phyloP scores from a whole-genome alignment of 768 basidiomycete species.

The Tulasnella sp. region DNA sequence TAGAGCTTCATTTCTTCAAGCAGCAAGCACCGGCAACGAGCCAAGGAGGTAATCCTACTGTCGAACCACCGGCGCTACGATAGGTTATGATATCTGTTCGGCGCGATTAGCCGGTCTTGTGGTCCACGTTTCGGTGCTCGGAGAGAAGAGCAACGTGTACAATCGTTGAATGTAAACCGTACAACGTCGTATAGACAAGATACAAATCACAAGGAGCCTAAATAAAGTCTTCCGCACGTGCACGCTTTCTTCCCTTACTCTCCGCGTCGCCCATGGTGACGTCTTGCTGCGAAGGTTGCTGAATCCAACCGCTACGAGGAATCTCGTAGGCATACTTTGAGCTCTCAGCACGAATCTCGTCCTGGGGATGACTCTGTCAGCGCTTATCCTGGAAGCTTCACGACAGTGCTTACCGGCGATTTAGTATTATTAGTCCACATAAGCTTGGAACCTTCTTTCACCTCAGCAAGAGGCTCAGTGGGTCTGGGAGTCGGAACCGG shows the following conservation, averaged over 20 bases:
- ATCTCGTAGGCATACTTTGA: constrained; percentile 53
- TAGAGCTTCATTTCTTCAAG: constrained; percentile 32
- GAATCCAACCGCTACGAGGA: neutral
- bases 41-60: neutral
- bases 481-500: constrained; percentile 56
- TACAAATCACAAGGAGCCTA: constrained; percentile 47
- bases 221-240: constrained; percentile 79
- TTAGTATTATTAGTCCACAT: constrained; percentile 80
- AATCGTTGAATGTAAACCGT: neutral
- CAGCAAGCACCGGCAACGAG: constrained; percentile 5
- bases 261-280: constrained; percentile 53
- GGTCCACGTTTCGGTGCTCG: neutral
- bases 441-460: constrained; percentile 75
- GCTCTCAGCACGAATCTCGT: constrained; percentile 72
- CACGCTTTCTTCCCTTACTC: constrained; percentile 78
- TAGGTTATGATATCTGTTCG: neutral
- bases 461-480: constrained; percentile 67
- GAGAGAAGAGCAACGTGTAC: neutral
- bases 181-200: constrained; percentile 26
- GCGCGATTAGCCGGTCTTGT: neutral
- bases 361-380: constrained; percentile 49
- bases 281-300: constrained; percentile 50
- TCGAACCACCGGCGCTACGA: neutral
- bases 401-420: constrained; percentile 61
- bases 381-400: neutral